A percentile compares a stretch with the other conserved stretches of the same genome.
Conservation (phyloP, 1,284 basidiomycete species). For the Malassezia equina region DNA sequence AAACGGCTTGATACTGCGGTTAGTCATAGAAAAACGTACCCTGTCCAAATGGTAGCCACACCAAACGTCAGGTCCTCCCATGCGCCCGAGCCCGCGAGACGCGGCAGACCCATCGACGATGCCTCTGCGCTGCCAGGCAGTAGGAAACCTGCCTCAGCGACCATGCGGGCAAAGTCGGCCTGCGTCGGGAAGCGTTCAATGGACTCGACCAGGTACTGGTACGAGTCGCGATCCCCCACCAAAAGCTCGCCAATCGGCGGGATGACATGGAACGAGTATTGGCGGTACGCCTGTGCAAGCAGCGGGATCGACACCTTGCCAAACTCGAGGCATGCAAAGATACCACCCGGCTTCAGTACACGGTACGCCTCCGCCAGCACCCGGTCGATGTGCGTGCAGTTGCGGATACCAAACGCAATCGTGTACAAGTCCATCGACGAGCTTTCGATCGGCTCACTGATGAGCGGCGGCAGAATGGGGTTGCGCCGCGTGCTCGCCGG, state of each 20-base stretch:
- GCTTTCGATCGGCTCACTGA: slow-evolving; percentile 31
- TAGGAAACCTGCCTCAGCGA: slow-evolving; percentile 49
- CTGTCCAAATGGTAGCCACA: slow-evolving; percentile 45
- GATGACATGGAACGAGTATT: slow-evolving; percentile 93
- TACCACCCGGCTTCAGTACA: slow-evolving; percentile 90
- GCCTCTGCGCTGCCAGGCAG: slow-evolving; percentile 38
- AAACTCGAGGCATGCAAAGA: slow-evolving; percentile 92
- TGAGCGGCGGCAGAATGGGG: slow-evolving; percentile 33
- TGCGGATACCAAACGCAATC: slow-evolving; percentile 95
- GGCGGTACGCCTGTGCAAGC: slow-evolving; percentile 76
- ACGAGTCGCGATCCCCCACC: slow-evolving; percentile 87
- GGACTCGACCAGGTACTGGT: slow-evolving; percentile 88
- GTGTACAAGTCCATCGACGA: slow-evolving; percentile 90
- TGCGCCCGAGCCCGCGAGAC: slow-evolving; percentile 26
- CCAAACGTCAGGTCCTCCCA: slow-evolving; percentile 46
- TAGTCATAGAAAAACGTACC: slow-evolving; percentile 15
- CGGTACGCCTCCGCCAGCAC: slow-evolving; percentile 83
- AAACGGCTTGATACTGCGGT: slow-evolving; percentile 18
- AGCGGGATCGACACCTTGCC: slow-evolving; percentile 84
- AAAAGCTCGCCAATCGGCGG: slow-evolving; percentile 88
- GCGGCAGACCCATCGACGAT: slow-evolving; percentile 30
- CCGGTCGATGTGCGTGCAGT: slow-evolving; percentile 84
- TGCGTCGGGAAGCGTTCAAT: slow-evolving; percentile 90
- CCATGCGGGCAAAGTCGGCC: slow-evolving; percentile 77
- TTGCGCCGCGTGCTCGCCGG: slow-evolving; percentile 26